These are phyloP conservation scores for Kokia cookei DNA, from an alignment of 441 rosid species.

Conservation along the genomic window DNA sequence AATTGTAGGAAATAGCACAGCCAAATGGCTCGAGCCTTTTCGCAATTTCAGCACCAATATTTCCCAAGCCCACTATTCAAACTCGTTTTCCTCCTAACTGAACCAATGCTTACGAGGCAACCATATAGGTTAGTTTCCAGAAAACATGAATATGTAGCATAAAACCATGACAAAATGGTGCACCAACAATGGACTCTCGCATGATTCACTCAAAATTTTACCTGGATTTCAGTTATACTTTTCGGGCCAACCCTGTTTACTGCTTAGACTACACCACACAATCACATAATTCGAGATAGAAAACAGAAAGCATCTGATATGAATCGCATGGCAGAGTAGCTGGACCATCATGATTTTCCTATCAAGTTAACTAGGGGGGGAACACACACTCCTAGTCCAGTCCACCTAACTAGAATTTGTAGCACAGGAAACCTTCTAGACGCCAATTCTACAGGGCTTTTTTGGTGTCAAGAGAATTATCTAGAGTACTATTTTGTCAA, in stretches of 20 bases:
- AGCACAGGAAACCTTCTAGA: neutral
- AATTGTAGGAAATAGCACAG: constrained; percentile 22
- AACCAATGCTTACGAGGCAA: neutral
- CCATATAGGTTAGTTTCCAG: neutral
- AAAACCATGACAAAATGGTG: neutral
- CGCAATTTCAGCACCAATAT: constrained; percentile 22
- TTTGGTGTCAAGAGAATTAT: neutral
- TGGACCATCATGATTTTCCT: neutral
- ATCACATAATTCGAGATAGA: neutral
- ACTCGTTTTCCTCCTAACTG: constrained; percentile 28
- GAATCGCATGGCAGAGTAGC: neutral
- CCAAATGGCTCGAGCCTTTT: constrained; percentile 21
- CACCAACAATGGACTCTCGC: neutral
- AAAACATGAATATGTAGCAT: neutral
- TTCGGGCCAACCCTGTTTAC: neutral
- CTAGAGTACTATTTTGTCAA: neutral
- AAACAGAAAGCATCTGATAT: neutral
- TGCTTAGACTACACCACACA: neutral
- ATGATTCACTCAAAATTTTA: neutral
- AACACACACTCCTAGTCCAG: neutral
- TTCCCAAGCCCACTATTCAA: constrained; percentile 29
- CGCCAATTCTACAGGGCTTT: neutral
- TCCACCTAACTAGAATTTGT: neutral
- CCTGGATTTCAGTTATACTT: neutral
- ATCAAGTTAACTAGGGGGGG: neutral